phyloP scores from a whole-genome alignment of 768 basidiomycete genomes.

The Tremella mesenterica region DNA sequence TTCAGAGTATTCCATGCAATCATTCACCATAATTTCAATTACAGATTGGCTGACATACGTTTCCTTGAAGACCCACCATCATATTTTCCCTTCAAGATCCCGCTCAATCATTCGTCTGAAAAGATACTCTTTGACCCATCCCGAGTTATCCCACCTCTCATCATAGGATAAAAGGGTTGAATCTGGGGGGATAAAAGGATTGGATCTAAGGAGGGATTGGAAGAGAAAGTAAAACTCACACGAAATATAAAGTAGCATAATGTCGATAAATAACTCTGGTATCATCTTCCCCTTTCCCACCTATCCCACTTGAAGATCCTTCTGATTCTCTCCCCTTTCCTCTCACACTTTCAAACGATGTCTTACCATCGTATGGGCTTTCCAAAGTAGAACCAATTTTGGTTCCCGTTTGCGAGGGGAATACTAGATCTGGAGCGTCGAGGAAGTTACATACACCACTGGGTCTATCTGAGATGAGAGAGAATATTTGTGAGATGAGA shows the following conservation, averaged over 20 bases:
- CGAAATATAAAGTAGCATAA: slow-evolving; percentile 94
- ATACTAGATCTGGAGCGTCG: slow-evolving; percentile 53
- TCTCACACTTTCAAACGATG: no score
- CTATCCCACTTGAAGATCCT: slow-evolving; percentile 11
- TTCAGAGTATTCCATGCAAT: not conserved
- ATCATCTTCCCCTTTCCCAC: slow-evolving; percentile 39
- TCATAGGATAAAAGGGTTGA: no score
- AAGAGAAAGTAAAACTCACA: slow-evolving; percentile 43
- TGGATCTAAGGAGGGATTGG: no score
- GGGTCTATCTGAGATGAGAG: slow-evolving; percentile 72
- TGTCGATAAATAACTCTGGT: slow-evolving; percentile 84
- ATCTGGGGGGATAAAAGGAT: no score
- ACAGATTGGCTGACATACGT: no score
- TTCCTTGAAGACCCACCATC: no score
- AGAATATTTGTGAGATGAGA: slow-evolving; percentile 80
- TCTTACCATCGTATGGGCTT: slow-evolving; percentile 49
- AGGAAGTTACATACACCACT: slow-evolving; percentile 88
- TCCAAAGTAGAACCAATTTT: not conserved
- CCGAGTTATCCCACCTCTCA: no score
- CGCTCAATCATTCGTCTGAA: no score
- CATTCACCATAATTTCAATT: no score
- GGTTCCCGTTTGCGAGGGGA: slow-evolving; percentile 14
- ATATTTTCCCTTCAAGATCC: no score
- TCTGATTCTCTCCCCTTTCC: slow-evolving; percentile 15
- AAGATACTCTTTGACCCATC: no score